Conservation (phyloP, 768 basidiomycete genomes). For the Tylopilus balloui region DNA sequence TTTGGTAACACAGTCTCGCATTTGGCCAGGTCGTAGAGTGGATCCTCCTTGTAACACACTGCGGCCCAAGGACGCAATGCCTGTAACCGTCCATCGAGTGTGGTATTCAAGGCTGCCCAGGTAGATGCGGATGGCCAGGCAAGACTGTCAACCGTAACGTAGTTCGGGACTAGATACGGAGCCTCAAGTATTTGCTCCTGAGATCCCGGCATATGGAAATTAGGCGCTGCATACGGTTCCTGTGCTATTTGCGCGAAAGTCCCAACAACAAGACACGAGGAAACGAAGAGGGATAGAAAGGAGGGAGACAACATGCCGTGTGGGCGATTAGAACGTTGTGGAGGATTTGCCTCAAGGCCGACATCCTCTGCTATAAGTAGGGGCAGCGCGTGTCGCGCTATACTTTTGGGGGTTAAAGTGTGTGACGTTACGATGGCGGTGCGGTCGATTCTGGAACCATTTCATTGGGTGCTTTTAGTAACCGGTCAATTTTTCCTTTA, state of each 20-base stretch:
- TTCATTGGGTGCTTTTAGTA: no score
- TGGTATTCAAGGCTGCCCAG: slow-evolving; percentile 10
- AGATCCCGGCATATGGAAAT: background rate
- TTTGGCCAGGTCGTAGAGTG: slow-evolving; percentile 3
- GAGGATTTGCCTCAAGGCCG: background rate
- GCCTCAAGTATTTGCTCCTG: background rate
- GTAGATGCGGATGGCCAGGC: slow-evolving; percentile 9
- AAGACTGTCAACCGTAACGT: background rate
- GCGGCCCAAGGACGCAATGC: slow-evolving; percentile 18
- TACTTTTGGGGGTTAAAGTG: background rate
- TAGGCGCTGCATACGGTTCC: background rate
- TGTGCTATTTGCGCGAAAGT: background rate
- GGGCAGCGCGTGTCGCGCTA: no score
- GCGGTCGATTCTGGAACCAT: no score
- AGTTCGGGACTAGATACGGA: background rate
- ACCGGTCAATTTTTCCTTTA: no score
- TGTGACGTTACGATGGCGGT: background rate
- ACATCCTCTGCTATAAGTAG: background rate
- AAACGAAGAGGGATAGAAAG: background rate
- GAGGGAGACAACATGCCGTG: background rate
- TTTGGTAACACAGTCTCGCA: slow-evolving; percentile 10
- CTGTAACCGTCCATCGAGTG: slow-evolving; percentile 9
- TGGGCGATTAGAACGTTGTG: background rate
- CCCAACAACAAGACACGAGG: background rate
- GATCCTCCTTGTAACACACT: slow-evolving; percentile 1